Percentiles rank a stretch among this genome's conserved stretches.
phyloP scores from a whole-genome alignment of 495 filamentous ascomycete genomes.

The Aspergillus sclerotioniger region DNA sequence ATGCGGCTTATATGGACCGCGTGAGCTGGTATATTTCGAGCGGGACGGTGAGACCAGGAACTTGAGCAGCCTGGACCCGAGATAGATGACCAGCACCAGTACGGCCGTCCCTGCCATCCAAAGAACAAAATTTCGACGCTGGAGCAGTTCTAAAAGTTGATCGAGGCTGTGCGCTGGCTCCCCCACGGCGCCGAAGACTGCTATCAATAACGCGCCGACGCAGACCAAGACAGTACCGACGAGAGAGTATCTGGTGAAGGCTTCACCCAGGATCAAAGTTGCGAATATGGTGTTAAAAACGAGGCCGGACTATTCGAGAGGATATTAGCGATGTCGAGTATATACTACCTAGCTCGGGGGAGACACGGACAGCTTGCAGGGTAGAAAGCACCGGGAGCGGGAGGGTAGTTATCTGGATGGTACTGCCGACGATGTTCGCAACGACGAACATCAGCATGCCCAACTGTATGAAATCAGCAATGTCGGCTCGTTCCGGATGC shows the following conservation, averaged over 20 bases:
- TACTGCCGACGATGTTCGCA: conserved; percentile 89
- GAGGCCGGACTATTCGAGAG: conserved; percentile 62
- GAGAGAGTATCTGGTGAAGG: conserved; percentile 89
- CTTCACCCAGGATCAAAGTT: conserved; percentile 86
- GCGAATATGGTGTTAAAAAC: conserved; percentile 99
- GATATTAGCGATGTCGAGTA: conserved; percentile 13
- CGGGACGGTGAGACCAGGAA: conserved; percentile 42
- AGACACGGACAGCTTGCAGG: conserved; percentile 70
- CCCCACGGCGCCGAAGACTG: conserved; percentile 90
- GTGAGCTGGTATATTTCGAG: conserved; percentile 27
- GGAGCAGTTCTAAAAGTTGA: conserved; percentile 76
- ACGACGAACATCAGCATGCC: conserved; percentile 97
- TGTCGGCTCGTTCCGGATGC: background rate
- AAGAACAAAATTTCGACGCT: conserved; percentile 71
- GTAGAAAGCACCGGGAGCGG: conserved; percentile 94
- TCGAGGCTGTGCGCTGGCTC: conserved; percentile 87
- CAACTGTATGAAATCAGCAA: conserved; percentile 43
- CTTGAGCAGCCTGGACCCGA: conserved; percentile 57
- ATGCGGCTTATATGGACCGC: conserved; percentile 45
- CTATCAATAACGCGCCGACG: conserved; percentile 82
- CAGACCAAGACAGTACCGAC: conserved; percentile 87
- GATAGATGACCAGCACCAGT: conserved; percentile 65
- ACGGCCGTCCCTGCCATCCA: conserved; percentile 85
- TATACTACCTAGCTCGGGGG: background rate
- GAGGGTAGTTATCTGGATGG: conserved; percentile 95